Evolutionary conservation across 768 basidiomycete genomes (phyloP).

Genomic region (Leccinum broughii): DNA sequence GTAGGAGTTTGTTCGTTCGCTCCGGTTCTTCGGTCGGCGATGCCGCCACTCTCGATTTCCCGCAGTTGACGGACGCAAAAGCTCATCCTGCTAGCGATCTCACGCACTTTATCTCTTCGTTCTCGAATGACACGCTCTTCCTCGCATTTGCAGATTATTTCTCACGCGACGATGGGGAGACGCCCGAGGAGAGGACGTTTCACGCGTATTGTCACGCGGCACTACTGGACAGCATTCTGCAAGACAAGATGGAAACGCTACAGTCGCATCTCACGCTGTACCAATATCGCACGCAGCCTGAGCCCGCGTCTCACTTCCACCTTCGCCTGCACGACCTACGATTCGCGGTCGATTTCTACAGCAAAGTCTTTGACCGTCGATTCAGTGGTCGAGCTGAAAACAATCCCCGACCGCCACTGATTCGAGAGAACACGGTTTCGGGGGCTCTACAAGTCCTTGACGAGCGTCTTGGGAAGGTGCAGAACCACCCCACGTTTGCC

Average conservation of each 20-base stretch:
- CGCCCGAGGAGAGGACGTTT: conserved; percentile 59
- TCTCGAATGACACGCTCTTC: conserved; percentile 79
- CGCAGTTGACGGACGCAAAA: conserved; percentile 66
- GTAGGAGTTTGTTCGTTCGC: conserved; percentile 64
- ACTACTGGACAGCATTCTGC: conserved; percentile 84
- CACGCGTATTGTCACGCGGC: conserved; percentile 74
- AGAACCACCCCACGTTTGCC: conserved; percentile 20
- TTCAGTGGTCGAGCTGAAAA: conserved; percentile 74
- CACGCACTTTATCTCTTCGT: conserved; percentile 82
- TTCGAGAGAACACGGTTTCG: conserved; percentile 72
- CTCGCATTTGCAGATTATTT: conserved; percentile 81
- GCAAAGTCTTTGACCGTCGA: conserved; percentile 68
- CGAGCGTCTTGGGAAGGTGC: conserved; percentile 48
- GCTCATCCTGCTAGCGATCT: conserved; percentile 72
- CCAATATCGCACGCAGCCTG: conserved; percentile 61
- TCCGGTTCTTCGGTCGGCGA: conserved; percentile 56
- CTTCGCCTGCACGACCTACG: conserved; percentile 71
- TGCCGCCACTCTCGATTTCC: conserved; percentile 83
- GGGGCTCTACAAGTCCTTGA: conserved; percentile 63
- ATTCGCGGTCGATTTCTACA: conserved; percentile 76
- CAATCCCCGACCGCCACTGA: conserved; percentile 62
- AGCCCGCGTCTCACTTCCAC: conserved; percentile 59
- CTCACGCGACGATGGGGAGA: conserved; percentile 60
- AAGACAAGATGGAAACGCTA: conserved; percentile 82
- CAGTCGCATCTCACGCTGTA: conserved; percentile 75